Percentiles rank a stretch among this genome's conserved stretches.
phyloP scores from a whole-genome alignment of 768 basidiomycete genomes.

The Suillus spraguei region DNA sequence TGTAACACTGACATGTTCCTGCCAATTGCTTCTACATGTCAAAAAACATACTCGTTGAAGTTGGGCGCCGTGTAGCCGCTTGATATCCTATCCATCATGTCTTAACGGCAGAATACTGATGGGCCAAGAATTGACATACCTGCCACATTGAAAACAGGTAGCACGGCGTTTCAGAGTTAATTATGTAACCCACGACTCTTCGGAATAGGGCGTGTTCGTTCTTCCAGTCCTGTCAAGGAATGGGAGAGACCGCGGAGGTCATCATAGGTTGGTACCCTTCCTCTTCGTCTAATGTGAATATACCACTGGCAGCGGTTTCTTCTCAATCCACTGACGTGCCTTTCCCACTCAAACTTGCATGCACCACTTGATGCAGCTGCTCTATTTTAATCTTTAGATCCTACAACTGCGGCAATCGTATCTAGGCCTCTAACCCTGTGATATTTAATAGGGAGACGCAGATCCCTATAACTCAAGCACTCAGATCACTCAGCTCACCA shows the following conservation, averaged over 20 bases:
- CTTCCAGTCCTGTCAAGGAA: conserved; percentile 4
- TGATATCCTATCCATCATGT: no score
- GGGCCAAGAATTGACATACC: not conserved
- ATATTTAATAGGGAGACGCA: not conserved
- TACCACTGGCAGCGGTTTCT: not conserved
- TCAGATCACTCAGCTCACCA: no score
- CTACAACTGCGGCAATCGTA: not conserved
- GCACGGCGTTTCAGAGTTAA: conserved; percentile 1
- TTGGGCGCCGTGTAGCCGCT: no score
- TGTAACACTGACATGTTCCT: no score
- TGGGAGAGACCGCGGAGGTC: conserved; percentile 3
- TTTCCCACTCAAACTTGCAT: not conserved
- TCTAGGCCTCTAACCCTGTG: no score
- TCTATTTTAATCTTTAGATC: not conserved
- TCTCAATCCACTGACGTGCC: not conserved
- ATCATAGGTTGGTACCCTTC: not conserved
- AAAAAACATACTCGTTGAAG: no score
- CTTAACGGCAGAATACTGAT: not conserved
- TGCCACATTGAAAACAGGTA: not conserved
- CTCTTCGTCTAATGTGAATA: not conserved
- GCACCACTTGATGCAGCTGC: not conserved
- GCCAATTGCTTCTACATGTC: no score
- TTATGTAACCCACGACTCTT: not conserved
- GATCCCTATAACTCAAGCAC: not conserved
- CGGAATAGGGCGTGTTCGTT: not conserved